Evolutionary conservation across 2,329 filamentous ascomycete genomes (phyloP).

Genomic region (Bisporella sp.): DNA sequence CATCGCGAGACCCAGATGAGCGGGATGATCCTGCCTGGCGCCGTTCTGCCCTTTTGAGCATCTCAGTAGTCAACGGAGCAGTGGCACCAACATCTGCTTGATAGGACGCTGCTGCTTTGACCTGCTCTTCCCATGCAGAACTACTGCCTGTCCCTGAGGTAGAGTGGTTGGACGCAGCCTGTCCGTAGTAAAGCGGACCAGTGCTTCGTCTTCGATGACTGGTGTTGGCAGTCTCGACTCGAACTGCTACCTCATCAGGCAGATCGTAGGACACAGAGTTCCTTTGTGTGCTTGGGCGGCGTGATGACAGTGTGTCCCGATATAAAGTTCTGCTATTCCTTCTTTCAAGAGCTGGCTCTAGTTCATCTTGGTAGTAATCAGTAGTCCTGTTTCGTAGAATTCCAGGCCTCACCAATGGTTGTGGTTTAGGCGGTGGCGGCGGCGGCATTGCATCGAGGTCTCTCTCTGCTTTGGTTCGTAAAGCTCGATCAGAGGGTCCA

Average conservation of each 20-base stretch:
- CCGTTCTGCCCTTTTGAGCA: constrained; percentile 40
- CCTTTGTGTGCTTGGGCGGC: constrained; percentile 18
- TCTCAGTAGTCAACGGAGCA: constrained; percentile 47
- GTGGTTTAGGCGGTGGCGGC: constrained; percentile 9
- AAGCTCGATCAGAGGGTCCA: constrained; percentile 11
- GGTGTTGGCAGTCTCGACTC: constrained; percentile 18
- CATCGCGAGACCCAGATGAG: constrained; percentile 54
- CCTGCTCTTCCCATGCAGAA: constrained; percentile 36
- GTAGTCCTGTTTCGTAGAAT: constrained; percentile 13
- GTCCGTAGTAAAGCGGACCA: constrained; percentile 15
- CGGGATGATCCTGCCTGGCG: constrained; percentile 35
- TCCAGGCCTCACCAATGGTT: not conserved
- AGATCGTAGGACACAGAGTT: constrained; percentile 24
- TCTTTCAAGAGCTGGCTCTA: constrained; percentile 5
- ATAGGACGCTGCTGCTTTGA: constrained; percentile 40
- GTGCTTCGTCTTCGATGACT: constrained; percentile 18
- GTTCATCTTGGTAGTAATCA: constrained; percentile 3
- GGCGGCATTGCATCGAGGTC: constrained; percentile 23
- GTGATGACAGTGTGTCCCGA: constrained; percentile 11
- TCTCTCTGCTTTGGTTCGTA: constrained; percentile 11
- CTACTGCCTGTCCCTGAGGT: constrained; percentile 1
- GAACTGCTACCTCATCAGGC: not conserved
- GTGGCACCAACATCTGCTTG: constrained; percentile 42
- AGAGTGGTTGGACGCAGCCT: constrained; percentile 9
- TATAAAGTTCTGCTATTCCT: constrained; percentile 8